A percentile compares a stretch with the other conserved stretches of the same genome.
Evolutionary conservation across 2,329 filamentous ascomycete species (phyloP).

Genomic region (Aureobasidium sp.): DNA sequence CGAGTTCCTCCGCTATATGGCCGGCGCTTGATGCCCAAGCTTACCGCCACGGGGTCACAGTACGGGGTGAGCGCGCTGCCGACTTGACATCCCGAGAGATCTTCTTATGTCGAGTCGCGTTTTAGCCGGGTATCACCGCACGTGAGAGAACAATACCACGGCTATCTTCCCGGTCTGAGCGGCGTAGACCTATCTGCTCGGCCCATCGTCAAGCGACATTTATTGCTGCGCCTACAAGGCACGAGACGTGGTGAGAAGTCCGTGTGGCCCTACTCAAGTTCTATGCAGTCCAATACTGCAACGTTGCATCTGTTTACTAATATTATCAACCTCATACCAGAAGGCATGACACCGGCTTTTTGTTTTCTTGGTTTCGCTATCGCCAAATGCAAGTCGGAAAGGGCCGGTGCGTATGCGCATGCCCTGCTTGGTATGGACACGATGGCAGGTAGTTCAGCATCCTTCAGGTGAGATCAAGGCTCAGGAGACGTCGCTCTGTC

Average conservation of each 20-base stretch:
- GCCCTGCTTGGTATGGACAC: neutral
- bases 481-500: neutral
- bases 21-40: conserved; percentile 9
- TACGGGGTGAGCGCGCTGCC: conserved; percentile 8
- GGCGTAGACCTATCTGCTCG: neutral
- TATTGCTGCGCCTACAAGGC: neutral
- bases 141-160: neutral
- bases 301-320: conserved; percentile 8
- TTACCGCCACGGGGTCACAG: conserved; percentile 4
- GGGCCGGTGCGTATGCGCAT: neutral
- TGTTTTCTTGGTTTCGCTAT: neutral
- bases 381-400: neutral
- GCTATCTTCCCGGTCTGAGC: neutral
- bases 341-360: neutral
- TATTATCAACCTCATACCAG: neutral
- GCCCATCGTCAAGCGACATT: neutral
- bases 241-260: conserved; percentile 2
- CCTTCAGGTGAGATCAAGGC: neutral
- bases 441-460: neutral
- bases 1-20: conserved; percentile 3
- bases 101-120: neutral
- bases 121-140: conserved; percentile 9
- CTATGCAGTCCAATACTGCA: neutral
- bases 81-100: neutral
- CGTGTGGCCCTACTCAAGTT: neutral